A percentile compares a stretch with the other conserved stretches of the same genome.
phyloP scores from a whole-genome alignment of 1,284 basidiomycete species.

The Inonotus hispidus region DNA sequence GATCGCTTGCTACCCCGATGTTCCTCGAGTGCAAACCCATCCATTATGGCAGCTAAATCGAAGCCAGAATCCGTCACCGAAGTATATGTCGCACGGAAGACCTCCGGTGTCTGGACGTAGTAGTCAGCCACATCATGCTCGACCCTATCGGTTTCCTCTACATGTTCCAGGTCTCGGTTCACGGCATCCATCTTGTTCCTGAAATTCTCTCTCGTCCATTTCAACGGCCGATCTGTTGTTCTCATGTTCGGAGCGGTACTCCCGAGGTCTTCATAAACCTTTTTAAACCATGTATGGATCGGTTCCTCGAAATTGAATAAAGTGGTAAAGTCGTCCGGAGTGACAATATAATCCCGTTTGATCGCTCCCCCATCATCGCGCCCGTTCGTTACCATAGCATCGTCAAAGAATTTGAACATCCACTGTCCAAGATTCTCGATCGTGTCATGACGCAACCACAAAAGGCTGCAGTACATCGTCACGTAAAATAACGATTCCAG shows the following conservation, averaged over 20 bases:
- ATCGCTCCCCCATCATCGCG: background rate
- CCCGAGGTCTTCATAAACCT: background rate
- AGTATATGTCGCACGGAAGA: background rate
- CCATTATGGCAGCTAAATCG: background rate
- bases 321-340: background rate
- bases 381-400: background rate
- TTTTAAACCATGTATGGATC: too few species aligned
- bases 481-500: slow-evolving; percentile 32
- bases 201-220: background rate
- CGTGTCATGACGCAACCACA: background rate
- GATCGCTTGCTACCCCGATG: background rate
- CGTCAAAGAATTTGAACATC: background rate
- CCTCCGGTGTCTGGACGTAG: background rate
- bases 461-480: slow-evolving; percentile 18
- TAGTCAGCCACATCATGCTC: background rate
- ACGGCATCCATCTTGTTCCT: background rate
- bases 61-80: background rate
- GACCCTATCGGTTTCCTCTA: background rate
- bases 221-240: background rate
- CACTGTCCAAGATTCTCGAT: background rate
- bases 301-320: too few species aligned
- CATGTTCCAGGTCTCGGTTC: background rate
- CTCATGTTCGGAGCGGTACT: background rate
- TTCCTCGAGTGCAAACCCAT: background rate
- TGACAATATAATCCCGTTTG: background rate